These are phyloP conservation scores for Calonectria leucothoes DNA, from an alignment of 2,329 filamentous ascomycete species.

Conservation along the genomic window DNA sequence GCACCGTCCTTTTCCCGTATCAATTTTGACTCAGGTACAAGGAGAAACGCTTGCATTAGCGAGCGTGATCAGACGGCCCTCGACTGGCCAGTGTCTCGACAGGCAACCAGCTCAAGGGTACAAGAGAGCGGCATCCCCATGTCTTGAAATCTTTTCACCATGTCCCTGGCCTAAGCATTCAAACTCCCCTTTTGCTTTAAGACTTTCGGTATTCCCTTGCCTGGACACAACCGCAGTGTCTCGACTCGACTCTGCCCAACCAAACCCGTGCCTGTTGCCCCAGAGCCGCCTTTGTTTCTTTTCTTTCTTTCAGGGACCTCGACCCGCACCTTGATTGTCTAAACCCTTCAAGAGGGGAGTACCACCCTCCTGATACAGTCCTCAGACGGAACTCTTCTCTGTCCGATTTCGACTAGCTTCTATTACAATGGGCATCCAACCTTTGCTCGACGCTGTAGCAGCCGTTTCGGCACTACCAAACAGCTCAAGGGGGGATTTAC, in stretches of 20 bases:
- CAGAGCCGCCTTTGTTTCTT: background rate
- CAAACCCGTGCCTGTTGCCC: slow-evolving; percentile 19
- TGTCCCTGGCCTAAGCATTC: slow-evolving; percentile 33
- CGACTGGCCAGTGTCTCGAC: slow-evolving; percentile 38
- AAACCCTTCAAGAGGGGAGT: slow-evolving; percentile 37
- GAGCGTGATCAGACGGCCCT: slow-evolving; percentile 32
- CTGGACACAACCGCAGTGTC: slow-evolving; percentile 24
- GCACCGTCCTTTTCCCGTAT: slow-evolving; percentile 41
- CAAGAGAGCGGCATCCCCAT: slow-evolving; percentile 45
- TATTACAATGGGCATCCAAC: slow-evolving; percentile 35
- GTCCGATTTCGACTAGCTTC: slow-evolving; percentile 17
- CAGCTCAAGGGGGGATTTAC: slow-evolving; percentile 3
- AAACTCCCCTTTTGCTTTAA: slow-evolving; percentile 42
- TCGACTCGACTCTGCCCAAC: slow-evolving; percentile 25
- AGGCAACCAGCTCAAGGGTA: slow-evolving; percentile 38
- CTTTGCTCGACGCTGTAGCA: slow-evolving; percentile 34
- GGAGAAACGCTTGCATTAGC: slow-evolving; percentile 42
- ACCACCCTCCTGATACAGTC: slow-evolving; percentile 33
- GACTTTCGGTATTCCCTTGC: slow-evolving; percentile 37
- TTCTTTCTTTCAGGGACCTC: background rate
- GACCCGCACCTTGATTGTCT: slow-evolving; percentile 27
- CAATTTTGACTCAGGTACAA: slow-evolving; percentile 46
- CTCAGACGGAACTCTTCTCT: slow-evolving; percentile 19
- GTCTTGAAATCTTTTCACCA: slow-evolving; percentile 35
- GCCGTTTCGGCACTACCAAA: slow-evolving; percentile 11